Percentiles rank a stretch among this genome's conserved stretches.
phyloP scores from a whole-genome alignment of 129 eudicot genomes.

The Artemisia tridentata region DNA sequence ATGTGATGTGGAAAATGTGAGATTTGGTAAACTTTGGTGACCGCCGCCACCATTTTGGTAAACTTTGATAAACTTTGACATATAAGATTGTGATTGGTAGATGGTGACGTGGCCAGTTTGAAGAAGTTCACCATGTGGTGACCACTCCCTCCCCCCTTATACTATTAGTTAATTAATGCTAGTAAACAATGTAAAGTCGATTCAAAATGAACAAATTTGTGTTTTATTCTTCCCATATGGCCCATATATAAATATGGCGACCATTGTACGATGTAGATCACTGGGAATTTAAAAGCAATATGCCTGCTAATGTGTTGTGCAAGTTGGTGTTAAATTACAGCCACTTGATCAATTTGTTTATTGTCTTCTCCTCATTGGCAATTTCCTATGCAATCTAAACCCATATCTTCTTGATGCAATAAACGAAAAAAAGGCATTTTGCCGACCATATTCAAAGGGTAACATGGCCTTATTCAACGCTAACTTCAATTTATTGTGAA shows the following conservation, averaged over 20 bases:
- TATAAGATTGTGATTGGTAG: too few relatives aligned
- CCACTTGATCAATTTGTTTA: constrained; percentile 21
- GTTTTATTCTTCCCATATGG: background rate
- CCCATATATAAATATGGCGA: constrained; percentile 5
- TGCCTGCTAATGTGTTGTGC: constrained; percentile 4
- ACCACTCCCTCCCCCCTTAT: too few relatives aligned
- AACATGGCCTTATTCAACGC: constrained; percentile 11
- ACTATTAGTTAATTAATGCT: background rate
- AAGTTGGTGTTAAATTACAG: constrained; percentile 8
- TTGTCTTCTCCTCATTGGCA: background rate
- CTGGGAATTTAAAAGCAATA: background rate
- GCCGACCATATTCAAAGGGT: constrained; percentile 23
- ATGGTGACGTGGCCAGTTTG: too few relatives aligned
- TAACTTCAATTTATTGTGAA: background rate
- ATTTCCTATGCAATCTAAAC: constrained; percentile 15
- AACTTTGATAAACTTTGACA: too few relatives aligned
- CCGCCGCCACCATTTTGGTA: too few relatives aligned
- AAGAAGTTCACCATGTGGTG: too few relatives aligned
- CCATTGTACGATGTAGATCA: constrained; percentile 18
- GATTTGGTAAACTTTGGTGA: too few relatives aligned
- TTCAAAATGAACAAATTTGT: background rate
- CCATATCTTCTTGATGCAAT: constrained; percentile 18
- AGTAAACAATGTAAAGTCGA: background rate
- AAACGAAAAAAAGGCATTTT: constrained; percentile 3
- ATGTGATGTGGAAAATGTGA: too few relatives aligned